Base-by-base conservation (phyloP, 352 stramenopile genomes). In the Phytophthora nicotianae region DNA sequence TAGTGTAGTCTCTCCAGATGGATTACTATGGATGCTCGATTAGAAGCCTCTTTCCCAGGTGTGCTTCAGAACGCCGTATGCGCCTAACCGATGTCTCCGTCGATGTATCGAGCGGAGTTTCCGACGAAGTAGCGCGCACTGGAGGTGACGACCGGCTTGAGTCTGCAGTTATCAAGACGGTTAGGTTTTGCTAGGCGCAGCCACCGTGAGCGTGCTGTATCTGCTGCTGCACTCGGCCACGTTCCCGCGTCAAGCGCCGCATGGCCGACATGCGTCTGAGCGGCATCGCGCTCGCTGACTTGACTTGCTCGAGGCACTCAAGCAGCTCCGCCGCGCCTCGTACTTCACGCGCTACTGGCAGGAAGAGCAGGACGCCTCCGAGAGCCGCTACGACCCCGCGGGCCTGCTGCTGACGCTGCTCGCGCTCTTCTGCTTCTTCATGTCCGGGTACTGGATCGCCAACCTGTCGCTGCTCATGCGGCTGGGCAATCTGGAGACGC, bases 401-500 rank as follows among this genome's bases (percentile, higher is more conserved):
- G 43, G 66, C 37, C 65, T 77, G 32, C 26, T 75, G 16, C 37
- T 86, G 24, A 74, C 74, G 26, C 55, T 81, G 27, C 50, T 88
- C 14, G 66, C 70, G 16, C 82, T 79, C 50, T 84, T 81, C 54
- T 64, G 71, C 50, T 86, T 91, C 65, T 89, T 89, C 74, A 89
- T 87, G 76, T 91, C 82, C 35, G 54, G 89, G 24, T 91, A 81
- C 47, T 91, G 82, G 82, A 74, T 89, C 62, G 57, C 77, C 38
- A 89, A 77, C 50, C 70, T 91, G 26, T 91, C 82, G 70, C 58
- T 89, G 65, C 74, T 89, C 59, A 80, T 91, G 74, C 77, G 82
- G 35, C 54, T 87, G n/a, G 78, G 79, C 40, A 80, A 72, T 24
- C 47, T 87, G 41, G 77, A 91, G 41, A 62, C 72, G 24, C 74